Evolutionary conservation across 176 grass and related monocot genomes (phyloP), one percentile per base, ranked within the genome.

Genomic region (Triticum aestivum): DNA sequence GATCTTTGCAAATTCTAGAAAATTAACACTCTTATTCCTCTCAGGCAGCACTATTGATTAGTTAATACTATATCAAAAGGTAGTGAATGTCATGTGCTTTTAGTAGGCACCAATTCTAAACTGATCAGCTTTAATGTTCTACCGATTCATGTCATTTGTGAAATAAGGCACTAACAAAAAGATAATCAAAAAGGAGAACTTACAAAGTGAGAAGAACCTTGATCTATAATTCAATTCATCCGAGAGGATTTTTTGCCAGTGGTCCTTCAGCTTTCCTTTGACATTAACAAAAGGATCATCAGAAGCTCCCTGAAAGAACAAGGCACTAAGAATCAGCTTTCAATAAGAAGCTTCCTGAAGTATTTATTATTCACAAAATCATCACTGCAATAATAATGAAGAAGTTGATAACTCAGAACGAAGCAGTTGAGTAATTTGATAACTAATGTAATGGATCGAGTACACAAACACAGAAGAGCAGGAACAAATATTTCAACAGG

Each of bases 171-270:
- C 35, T 79, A 26, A 64, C 8, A 26, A n/a, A 41, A 17, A 27
- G 35, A 44, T 39, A 79, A 63, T 27, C 79, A 79, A 59, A 29
- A 58, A 80, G 71, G 37, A 75, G 23, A 41, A 88, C 90, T 90
- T 88, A 95, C 90, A 95, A 65, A 95, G 90, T 77, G 90, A 90
- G 69, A 92, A 92, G 65, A 92, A 92, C 70, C 65, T 81, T 75
- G 90, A 75, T 79, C 74, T 87, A 79, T 90, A 90, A 88, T 75
- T 68, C 51, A 92, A 86, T 26, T 86, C 45, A 84, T 41, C 29
- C 0, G 88, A 84, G 26, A 85, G 89, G 3, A 20, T 86, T 6
- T 72, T 80, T 58, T 86, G 83, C 93, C 93, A 95, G 81, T 95
- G 79, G n/a, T 95, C 83, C 52, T 81, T 88, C 85, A 90, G 54